Percentiles rank a stretch among this genome's conserved stretches.
These are phyloP conservation scores for Collybia sp. DNA, from an alignment of 768 basidiomycete genomes.

Conservation along the genomic window DNA sequence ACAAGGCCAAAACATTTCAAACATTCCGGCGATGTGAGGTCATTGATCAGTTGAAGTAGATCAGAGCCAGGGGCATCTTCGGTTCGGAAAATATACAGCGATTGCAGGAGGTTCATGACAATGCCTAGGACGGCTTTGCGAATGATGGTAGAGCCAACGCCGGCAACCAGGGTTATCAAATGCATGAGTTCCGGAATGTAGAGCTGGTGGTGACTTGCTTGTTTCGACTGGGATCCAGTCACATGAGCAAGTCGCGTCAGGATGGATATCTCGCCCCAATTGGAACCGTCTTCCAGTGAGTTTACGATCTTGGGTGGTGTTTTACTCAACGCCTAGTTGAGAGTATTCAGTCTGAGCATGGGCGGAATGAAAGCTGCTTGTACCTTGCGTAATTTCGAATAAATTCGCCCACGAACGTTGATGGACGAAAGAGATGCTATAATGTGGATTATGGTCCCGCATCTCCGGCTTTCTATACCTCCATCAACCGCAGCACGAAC, in stretches of 20 bases:
- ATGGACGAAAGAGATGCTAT: conserved; percentile 73
- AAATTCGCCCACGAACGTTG: conserved; percentile 71
- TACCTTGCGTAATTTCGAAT: conserved; percentile 77
- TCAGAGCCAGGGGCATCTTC: conserved; percentile 60
- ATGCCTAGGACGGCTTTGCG: conserved; percentile 82
- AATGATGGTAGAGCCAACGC: conserved; percentile 66
- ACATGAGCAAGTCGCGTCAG: conserved; percentile 72
- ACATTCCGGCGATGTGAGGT: conserved; percentile 49
- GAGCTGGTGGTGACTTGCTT: conserved; percentile 63
- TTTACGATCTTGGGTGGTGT: conserved; percentile 60
- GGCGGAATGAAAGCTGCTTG: conserved; percentile 9
- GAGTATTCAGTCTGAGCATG: background rate
- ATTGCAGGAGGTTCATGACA: conserved; percentile 78
- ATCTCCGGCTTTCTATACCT: conserved; percentile 69
- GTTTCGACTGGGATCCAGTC: conserved; percentile 62
- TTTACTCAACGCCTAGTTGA: conserved; percentile 62
- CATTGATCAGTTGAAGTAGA: conserved; percentile 58
- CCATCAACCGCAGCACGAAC: conserved; percentile 81
- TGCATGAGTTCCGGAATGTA: conserved; percentile 84
- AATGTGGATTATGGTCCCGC: conserved; percentile 72
- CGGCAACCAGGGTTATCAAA: conserved; percentile 72
- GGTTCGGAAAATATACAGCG: conserved; percentile 54
- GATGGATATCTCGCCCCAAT: conserved; percentile 81
- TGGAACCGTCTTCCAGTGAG: conserved; percentile 62
- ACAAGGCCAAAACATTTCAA: conserved; percentile 72